A percentile compares a stretch with the other conserved stretches of the same genome.
phyloP scores from a whole-genome alignment of 1,284 basidiomycete species.

The Rhodotorula sp. region DNA sequence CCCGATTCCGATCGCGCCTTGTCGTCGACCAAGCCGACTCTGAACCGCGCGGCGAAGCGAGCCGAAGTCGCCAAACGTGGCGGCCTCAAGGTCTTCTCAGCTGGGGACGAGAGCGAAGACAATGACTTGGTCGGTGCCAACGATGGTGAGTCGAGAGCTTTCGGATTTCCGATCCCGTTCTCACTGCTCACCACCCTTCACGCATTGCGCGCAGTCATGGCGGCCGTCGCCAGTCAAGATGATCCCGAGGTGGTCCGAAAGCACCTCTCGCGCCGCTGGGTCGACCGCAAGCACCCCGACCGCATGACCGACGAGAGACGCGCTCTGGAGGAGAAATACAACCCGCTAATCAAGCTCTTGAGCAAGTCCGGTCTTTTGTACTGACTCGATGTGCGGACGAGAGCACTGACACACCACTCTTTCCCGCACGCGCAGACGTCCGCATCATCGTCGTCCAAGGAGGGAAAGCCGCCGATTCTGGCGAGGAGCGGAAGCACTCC shows the following conservation, averaged over 20 bases:
- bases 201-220: not conserved
- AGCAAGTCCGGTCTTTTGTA: slow-evolving; percentile 10
- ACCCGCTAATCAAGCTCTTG: slow-evolving; percentile 32
- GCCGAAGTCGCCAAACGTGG: slow-evolving; percentile 9
- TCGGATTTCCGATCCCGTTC: not conserved
- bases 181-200: too few relatives aligned
- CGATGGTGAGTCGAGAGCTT: not conserved
- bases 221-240: not conserved
- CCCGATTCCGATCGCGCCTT: not conserved
- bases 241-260: not conserved
- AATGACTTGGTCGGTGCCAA: not conserved
- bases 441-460: slow-evolving; percentile 13
- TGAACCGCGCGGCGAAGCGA: slow-evolving; percentile 12
- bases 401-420: not conserved
- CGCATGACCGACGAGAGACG: slow-evolving; percentile 15
- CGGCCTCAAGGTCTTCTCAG: not conserved
- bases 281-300: slow-evolving; percentile 17
- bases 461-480: not conserved
- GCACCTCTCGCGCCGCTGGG: slow-evolving; percentile 31
- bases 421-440: slow-evolving; percentile 10
- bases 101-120: not conserved
- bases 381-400: not conserved
- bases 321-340: slow-evolving; percentile 20
- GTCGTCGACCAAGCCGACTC: slow-evolving; percentile 10
- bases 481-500: not conserved